These are phyloP conservation scores for Pestalotiopsis sp. DNA, from an alignment of 2,329 filamentous ascomycete genomes.

Conservation along the genomic window DNA sequence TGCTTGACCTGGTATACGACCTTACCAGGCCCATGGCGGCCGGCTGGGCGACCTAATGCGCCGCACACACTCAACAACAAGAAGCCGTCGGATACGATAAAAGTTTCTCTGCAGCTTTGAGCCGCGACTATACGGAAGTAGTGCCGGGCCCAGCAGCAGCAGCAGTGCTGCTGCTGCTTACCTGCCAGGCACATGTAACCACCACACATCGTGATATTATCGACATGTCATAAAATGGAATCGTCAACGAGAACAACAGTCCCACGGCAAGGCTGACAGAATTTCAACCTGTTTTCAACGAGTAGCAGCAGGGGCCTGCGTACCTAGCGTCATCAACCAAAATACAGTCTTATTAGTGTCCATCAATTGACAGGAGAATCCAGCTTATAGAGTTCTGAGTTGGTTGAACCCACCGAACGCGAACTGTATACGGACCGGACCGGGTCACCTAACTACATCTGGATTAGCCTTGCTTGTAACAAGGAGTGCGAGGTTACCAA, in stretches of 20 bases:
- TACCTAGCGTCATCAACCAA: neutral
- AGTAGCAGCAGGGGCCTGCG: neutral
- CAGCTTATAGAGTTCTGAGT: neutral
- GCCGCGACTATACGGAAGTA: neutral
- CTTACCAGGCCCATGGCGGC: neutral
- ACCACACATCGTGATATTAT: slow-evolving; percentile 15
- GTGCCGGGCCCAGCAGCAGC: neutral
- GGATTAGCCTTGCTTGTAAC: neutral
- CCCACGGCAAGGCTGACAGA: neutral
- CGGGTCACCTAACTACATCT: neutral
- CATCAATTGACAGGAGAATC: neutral
- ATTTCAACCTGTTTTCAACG: neutral
- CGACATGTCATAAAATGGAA: slow-evolving; percentile 16
- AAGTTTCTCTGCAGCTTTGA: neutral
- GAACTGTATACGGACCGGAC: neutral
- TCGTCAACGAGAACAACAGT: neutral
- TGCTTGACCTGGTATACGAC: neutral
- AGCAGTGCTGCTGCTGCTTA: slow-evolving; percentile 18
- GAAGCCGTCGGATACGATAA: neutral
- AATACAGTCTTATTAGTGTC: neutral
- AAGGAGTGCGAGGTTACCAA: neutral
- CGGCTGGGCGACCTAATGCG: neutral
- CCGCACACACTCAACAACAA: neutral
- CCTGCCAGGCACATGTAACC: slow-evolving; percentile 30
- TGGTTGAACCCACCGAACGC: neutral